Percentiles rank a stretch among this genome's conserved stretches.
Evolutionary conservation across 257 asterid genomes (phyloP).

Genomic region (Solanum chiquidenum): DNA sequence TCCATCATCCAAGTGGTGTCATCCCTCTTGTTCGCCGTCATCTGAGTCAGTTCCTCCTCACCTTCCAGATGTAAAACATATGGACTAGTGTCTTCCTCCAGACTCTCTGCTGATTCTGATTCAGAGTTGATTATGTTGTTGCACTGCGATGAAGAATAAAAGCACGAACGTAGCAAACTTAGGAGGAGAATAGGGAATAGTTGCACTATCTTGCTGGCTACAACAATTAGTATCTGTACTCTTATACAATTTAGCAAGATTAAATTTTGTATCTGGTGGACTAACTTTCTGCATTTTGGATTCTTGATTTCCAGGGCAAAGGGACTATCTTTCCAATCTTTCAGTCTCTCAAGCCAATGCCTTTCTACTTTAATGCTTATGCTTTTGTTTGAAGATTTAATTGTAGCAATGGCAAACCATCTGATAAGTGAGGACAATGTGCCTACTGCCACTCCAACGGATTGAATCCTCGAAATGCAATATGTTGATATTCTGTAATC

Average conservation of each 20-base stretch:
- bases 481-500: not conserved
- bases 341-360: not conserved
- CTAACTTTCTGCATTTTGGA: not conserved
- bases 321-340: conserved; percentile 1
- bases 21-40: not conserved
- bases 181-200: not conserved
- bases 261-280: not conserved
- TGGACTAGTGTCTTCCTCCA: not conserved
- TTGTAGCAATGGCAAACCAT: not conserved
- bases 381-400: not conserved
- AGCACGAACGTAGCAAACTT: not conserved
- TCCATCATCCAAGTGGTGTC: not conserved
- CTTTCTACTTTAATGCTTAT: not conserved
- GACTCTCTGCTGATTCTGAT: not conserved
- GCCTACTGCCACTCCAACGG: not conserved
- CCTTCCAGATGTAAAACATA: conserved; percentile 11
- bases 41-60: not conserved
- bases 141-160: not conserved
- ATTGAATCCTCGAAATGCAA: not conserved
- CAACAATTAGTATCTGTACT: not conserved
- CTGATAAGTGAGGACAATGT: not conserved
- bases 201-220: not conserved
- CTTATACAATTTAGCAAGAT: not conserved
- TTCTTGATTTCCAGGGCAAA: not conserved
- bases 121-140: not conserved